Conservation (phyloP, 164 flowering plant species). For the Piper longum region DNA sequence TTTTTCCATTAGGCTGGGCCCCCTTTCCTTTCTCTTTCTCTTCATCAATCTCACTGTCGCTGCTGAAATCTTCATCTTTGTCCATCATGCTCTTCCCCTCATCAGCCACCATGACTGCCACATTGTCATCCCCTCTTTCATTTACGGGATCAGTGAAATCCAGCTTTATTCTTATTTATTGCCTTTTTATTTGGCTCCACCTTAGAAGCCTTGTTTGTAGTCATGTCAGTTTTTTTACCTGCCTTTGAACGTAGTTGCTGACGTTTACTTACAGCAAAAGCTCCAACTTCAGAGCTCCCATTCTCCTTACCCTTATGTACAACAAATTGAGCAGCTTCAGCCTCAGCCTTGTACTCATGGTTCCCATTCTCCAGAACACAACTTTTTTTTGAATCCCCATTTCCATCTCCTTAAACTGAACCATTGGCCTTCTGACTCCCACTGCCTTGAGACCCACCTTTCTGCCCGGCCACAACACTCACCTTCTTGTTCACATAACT, state of each 20-base stretch:
- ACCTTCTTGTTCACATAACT: constrained; percentile 31
- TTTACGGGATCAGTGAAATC: too few species aligned
- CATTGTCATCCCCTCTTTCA: too few species aligned
- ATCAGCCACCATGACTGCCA: too few species aligned
- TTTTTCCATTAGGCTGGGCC: too few species aligned
- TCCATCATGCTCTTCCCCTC: too few species aligned
- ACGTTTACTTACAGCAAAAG: constrained; percentile 88
- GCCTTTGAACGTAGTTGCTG: constrained; percentile 53
- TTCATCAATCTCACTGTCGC: too few species aligned
- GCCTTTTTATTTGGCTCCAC: too few species aligned
- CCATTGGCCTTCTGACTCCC: constrained; percentile 28
- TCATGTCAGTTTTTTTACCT: constrained; percentile 52
- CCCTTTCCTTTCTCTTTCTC: too few species aligned
- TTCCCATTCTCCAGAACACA: constrained; percentile 44
- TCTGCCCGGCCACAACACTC: constrained; percentile 16
- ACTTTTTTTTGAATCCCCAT: constrained; percentile 29
- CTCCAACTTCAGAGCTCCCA: constrained; percentile 38
- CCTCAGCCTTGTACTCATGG: constrained; percentile 19
- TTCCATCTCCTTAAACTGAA: constrained; percentile 39
- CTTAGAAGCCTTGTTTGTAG: constrained; percentile 14
- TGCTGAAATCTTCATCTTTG: too few species aligned
- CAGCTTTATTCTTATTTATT: too few species aligned
- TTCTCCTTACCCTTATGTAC: constrained; percentile 44
- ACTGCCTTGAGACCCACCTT: constrained; percentile 29
- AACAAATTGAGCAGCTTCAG: constrained; percentile 13